Base-by-base conservation (phyloP, 495 filamentous ascomycete species). In the Podospora pseudopauciseta region DNA sequence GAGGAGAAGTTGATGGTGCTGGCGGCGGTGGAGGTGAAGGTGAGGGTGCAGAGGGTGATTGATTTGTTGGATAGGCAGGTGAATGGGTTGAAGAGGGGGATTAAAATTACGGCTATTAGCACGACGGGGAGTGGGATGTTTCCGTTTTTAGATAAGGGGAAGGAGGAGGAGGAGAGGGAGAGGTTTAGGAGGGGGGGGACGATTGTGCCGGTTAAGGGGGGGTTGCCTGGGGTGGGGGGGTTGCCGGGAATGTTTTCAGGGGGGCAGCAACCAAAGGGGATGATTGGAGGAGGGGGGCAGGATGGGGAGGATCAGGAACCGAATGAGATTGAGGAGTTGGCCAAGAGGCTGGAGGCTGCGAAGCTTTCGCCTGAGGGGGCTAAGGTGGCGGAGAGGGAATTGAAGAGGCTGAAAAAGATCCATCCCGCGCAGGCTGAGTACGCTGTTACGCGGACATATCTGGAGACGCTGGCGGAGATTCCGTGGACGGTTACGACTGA, bases 391-490 rank as follows among this genome's bases (percentile, higher is more conserved):
- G 90, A 96, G 64, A 87, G 93, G 67, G 96, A 98, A 75, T 76
- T 99, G 55, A 92, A 91, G 75, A 85, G 95, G 54, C 81, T 99
- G 66, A 92, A 90, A 71, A 96, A 95, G 81, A 99, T 98, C 89
- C 94, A 91, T 71, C 94, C 96, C 1, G 89, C 88, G 20, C 94
- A 98, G 72, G 94, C 95, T 19, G 96, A 99, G 74, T 96, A 97
- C 75, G 91, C 94, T 65, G 93, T 98, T 16, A 91, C 88, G 70
- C 85, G 94, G 68, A 94, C 91, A n/a, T 99, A 98, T 78, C 83
- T 99, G 30, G 96, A 99, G 77, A 98, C 92, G 28, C 81, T 99
- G 64, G 85, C 93, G 5, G 96, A 99, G 73, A 93, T 99, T 44
- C 96, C 96, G 0, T 99, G 96, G 96, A 88, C 88, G 3, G 88